These are phyloP conservation scores for Penicillium sp. DNA, from an alignment of 2,329 filamentous ascomycete species.

Conservation along the genomic window DNA sequence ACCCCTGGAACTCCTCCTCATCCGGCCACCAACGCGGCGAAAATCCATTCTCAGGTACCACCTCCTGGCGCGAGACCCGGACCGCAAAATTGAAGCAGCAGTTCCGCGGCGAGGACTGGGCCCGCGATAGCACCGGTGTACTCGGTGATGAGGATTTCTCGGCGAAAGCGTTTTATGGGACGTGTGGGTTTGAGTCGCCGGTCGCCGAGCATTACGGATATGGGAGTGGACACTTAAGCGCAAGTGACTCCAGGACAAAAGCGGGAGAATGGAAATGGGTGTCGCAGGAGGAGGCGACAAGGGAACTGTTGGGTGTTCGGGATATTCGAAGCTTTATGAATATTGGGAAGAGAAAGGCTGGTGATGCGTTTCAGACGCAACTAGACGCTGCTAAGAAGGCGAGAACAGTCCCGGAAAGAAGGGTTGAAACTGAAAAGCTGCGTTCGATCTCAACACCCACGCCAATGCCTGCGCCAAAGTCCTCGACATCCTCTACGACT, in stretches of 20 bases:
- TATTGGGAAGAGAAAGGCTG: conserved; percentile 53
- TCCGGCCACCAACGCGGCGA: conserved; percentile 82
- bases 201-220: not conserved
- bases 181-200: conserved; percentile 3
- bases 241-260: conserved; percentile 46
- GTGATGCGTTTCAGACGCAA: conserved; percentile 33
- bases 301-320: conserved; percentile 38
- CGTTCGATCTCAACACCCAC: too few species aligned
- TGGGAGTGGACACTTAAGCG: not conserved
- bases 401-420: not conserved
- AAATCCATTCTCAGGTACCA: conserved; percentile 65
- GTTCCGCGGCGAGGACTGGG: conserved; percentile 67
- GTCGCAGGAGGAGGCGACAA: conserved; percentile 33
- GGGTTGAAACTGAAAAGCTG: not conserved
- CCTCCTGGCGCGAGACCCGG: conserved; percentile 74
- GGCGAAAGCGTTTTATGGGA: conserved; percentile 26
- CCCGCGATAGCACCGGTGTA: not conserved
- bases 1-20: conserved; percentile 68
- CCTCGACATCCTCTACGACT: conserved; percentile 3
- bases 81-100: conserved; percentile 73
- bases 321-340: conserved; percentile 57
- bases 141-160: not conserved
- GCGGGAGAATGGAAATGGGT: conserved; percentile 60
- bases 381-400: conserved; percentile 28
- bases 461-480: not conserved